Evolutionary conservation across 306 rosid species (phyloP).

Genomic region (Rosa rugosa): DNA sequence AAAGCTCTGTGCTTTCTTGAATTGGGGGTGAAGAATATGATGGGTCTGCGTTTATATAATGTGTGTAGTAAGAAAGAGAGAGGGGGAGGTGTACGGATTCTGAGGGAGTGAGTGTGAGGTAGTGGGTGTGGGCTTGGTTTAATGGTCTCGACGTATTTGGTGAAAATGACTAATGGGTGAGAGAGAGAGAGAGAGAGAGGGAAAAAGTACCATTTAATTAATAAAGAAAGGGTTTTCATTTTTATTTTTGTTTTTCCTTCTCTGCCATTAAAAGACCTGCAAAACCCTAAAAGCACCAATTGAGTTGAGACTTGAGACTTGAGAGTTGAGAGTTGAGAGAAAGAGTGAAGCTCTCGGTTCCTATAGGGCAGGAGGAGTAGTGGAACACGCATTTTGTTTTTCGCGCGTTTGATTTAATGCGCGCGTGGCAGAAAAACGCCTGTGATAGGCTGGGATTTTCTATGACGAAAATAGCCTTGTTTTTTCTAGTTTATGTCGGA

Average conservation of each 20-base stretch:
- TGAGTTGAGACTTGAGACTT: no score
- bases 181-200: constrained; percentile 4
- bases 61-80: background rate
- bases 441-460: background rate
- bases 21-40: background rate
- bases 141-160: background rate
- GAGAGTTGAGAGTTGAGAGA: background rate
- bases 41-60: background rate
- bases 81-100: background rate
- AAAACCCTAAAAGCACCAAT: background rate
- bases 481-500: background rate
- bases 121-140: constrained; percentile 1
- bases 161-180: background rate
- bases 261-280: background rate
- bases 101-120: background rate
- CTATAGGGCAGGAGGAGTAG: constrained; percentile 15
- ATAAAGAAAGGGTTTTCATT: background rate
- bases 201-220: background rate
- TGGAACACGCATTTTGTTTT: background rate
- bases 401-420: background rate
- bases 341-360: constrained; percentile 1
- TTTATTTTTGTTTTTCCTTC: background rate
- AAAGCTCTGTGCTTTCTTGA: background rate
- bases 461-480: constrained; percentile 7
- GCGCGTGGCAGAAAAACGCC: background rate